Evolutionary conservation across 2,329 filamentous ascomycete species (phyloP).

Genomic region (Cordyceps tenuipes): DNA sequence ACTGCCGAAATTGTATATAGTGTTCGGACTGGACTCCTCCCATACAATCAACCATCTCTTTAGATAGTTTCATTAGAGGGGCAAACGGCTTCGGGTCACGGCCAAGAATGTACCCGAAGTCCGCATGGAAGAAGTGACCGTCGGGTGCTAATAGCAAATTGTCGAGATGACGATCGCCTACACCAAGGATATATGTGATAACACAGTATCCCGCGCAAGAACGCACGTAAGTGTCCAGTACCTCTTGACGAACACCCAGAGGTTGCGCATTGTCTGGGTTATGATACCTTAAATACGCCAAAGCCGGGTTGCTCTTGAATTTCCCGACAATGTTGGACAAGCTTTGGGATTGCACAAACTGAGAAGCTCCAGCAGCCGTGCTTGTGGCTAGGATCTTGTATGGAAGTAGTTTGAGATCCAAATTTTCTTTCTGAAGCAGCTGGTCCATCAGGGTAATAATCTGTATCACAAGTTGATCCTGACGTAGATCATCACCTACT

Average conservation of each 20-base stretch:
- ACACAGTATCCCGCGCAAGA: slow-evolving; percentile 97
- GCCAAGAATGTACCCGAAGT: slow-evolving; percentile 96
- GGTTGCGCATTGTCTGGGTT: slow-evolving; percentile 79
- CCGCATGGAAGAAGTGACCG: slow-evolving; percentile 94
- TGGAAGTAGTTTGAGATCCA: slow-evolving; percentile 88
- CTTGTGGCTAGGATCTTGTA: slow-evolving; percentile 96
- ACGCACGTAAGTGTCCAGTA: slow-evolving; percentile 90
- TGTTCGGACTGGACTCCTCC: slow-evolving; percentile 74
- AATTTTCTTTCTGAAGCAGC: slow-evolving; percentile 86
- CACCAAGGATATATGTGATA: slow-evolving; percentile 94
- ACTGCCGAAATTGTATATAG: slow-evolving; percentile 85
- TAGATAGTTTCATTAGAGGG: slow-evolving; percentile 91
- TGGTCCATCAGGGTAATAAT: slow-evolving; percentile 98
- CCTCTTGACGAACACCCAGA: slow-evolving; percentile 80
- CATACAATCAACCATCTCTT: slow-evolving; percentile 99
- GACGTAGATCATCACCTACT: slow-evolving; percentile 88
- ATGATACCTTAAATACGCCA: slow-evolving; percentile 79
- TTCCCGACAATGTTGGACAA: slow-evolving; percentile 77
- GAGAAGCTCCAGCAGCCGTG: slow-evolving; percentile 79
- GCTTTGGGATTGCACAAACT: slow-evolving; percentile 82
- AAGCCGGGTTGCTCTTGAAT: slow-evolving; percentile 63
- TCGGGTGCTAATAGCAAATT: slow-evolving; percentile 87
- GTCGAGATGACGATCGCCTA: slow-evolving; percentile 91
- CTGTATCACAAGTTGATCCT: slow-evolving; percentile 93
- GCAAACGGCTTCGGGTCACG: slow-evolving; percentile 97